Evolutionary conservation across 2,329 filamentous ascomycete species (phyloP), one percentile per base, ranked within the genome.

Genomic region (Sclerotinia glacialis): DNA sequence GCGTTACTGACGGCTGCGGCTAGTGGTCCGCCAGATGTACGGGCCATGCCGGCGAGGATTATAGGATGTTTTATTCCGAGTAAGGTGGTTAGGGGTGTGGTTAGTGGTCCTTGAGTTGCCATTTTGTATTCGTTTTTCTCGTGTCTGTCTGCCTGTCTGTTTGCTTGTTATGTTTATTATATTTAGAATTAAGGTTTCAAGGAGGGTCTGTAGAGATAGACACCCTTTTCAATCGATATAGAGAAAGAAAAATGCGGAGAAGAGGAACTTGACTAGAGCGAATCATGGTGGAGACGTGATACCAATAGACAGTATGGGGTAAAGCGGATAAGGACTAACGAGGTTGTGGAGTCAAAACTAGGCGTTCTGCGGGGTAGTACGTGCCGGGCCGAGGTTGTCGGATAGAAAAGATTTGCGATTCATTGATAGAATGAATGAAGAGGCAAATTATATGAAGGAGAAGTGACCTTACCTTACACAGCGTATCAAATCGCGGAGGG

Each of bases 1-100:
- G 90, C 88, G 70, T 89, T 89, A 65, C 88, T 95, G 47, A 96
- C 92, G 7, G 92, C 92, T 3, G 92, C 92, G 9, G 92, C 92
- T 56, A 96, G 87, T 23, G 83, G 83, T 0, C 89, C 91, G 68
- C 89, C 89, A 0, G 91, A 93, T 12, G 91, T 91, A 69, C 90
- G 87, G 2, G 94, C 93, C 94, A 98, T 98, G 74, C 94, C 94
- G 44, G 94, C 94, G 26, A 97, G 90, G 72, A 97, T 82, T 78
- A 98, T 89, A 50, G 94, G 94, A 80, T 97, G 93, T 72, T 89
- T 82, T 79, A 97, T 97, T 31, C 87, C 86, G 63, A 97, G 85
- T 62, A 97, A 87, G 65, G 82, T 82, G 70, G 89, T 93, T 47
- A 96, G 84, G 2, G 92, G 91, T 14, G 92, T 96, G 67, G 85